These are phyloP conservation scores for Pseudogymnoascus sp. DNA, from an alignment of 2,329 filamentous ascomycete genomes.

Conservation along the genomic window DNA sequence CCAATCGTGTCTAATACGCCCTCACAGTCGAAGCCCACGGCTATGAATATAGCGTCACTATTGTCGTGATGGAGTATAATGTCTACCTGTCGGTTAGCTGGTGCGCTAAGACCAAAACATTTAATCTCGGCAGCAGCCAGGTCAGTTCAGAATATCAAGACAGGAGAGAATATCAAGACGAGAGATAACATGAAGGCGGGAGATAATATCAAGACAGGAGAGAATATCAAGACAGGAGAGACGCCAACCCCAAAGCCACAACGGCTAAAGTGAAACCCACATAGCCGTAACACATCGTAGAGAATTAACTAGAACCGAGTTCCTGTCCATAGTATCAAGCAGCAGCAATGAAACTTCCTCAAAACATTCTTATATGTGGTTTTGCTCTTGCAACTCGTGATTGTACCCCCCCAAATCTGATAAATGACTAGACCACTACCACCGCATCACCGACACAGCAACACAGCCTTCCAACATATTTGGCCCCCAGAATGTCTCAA, in stretches of 20 bases:
- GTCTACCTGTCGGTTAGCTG: background rate
- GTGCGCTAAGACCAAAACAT: background rate
- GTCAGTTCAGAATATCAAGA: background rate
- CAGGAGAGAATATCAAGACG: no score
- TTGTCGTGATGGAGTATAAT: background rate
- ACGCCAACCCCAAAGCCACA: background rate
- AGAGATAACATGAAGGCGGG: no score
- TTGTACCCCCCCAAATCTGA: background rate
- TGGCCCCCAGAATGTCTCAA: background rate
- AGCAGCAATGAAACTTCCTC: background rate
- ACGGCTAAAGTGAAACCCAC: background rate
- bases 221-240: background rate
- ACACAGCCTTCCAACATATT: background rate
- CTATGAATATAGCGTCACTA: background rate
- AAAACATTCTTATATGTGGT: background rate
- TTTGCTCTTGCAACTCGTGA: background rate
- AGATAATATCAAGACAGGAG: no score
- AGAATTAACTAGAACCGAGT: background rate
- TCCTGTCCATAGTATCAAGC: background rate
- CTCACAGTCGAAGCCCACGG: background rate
- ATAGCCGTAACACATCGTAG: background rate
- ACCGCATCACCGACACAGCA: background rate
- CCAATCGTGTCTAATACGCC: background rate
- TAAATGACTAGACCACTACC: background rate
- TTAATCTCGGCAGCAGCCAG: no score